phyloP scores from a whole-genome alignment of 768 basidiomycete genomes.

The Lactarius akahatsu region DNA sequence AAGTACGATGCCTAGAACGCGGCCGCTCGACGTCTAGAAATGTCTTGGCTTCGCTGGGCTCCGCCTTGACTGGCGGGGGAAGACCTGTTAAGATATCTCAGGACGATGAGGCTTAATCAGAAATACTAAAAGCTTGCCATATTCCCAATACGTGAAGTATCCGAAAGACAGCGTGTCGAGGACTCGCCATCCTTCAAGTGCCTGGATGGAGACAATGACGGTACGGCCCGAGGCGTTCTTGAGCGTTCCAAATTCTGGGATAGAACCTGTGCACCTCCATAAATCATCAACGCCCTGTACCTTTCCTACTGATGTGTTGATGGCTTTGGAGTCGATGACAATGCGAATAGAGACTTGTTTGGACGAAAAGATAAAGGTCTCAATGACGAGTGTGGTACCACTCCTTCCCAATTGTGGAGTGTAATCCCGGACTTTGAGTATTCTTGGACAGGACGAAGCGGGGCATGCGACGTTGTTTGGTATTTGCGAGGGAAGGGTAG shows the following conservation, averaged over 20 bases:
- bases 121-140: slow-evolving; percentile 36
- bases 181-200: slow-evolving; percentile 51
- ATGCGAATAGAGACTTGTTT: slow-evolving; percentile 64
- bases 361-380: slow-evolving; percentile 51
- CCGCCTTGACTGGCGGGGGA: not conserved
- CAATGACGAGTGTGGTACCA: slow-evolving; percentile 63
- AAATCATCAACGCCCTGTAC: slow-evolving; percentile 49
- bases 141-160: slow-evolving; percentile 62
- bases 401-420: slow-evolving; percentile 61
- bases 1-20: not conserved
- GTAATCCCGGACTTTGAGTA: slow-evolving; percentile 66
- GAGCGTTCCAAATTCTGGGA: slow-evolving; percentile 52
- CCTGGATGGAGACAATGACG: slow-evolving; percentile 60
- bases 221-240: slow-evolving; percentile 39
- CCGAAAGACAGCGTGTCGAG: slow-evolving; percentile 71
- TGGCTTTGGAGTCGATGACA: slow-evolving; percentile 66
- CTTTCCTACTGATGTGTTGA: slow-evolving; percentile 64
- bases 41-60: not conserved
- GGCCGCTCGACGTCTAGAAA: not conserved
- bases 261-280: slow-evolving; percentile 66
- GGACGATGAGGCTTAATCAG: not conserved
- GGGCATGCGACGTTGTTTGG: slow-evolving; percentile 25
- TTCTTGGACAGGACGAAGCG: slow-evolving; percentile 49
- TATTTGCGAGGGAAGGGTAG: not conserved
- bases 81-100: slow-evolving; percentile 7